These are phyloP conservation scores for Clonostachys byssicola DNA, from an alignment of 2,329 filamentous ascomycete species.

Conservation along the genomic window DNA sequence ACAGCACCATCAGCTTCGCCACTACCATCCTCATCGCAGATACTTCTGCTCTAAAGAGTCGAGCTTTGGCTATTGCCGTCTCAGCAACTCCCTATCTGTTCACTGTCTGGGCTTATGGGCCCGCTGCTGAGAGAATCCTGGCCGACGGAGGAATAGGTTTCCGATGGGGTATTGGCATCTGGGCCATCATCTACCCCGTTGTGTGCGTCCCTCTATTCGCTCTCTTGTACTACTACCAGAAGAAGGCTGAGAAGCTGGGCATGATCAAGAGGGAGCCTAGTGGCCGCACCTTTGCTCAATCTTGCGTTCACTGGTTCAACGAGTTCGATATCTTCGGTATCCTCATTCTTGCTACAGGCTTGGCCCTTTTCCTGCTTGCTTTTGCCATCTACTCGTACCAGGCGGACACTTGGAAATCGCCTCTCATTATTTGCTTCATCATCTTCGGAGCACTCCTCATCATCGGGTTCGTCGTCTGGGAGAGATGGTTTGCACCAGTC, in stretches of 20 bases:
- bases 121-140: conserved; percentile 20
- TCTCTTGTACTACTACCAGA: conserved; percentile 48
- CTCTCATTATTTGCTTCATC: conserved; percentile 55
- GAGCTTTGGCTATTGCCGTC: conserved; percentile 30
- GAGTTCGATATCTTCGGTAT: conserved; percentile 59
- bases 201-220: conserved; percentile 47
- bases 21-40: conserved; percentile 64
- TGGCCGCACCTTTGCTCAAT: conserved; percentile 40
- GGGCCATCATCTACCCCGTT: conserved; percentile 54
- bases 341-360: conserved; percentile 50
- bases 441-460: conserved; percentile 57
- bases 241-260: conserved; percentile 50
- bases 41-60: conserved; percentile 36
- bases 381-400: conserved; percentile 50
- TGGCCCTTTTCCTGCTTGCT: conserved; percentile 59
- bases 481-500: conserved; percentile 49
- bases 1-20: conserved; percentile 56
- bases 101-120: conserved; percentile 32
- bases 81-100: conserved; percentile 39
- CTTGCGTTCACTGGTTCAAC: conserved; percentile 40
- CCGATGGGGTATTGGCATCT: conserved; percentile 49
- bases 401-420: conserved; percentile 44
- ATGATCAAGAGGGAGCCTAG: conserved; percentile 27
- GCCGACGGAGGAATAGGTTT: conserved; percentile 25
- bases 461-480: conserved; percentile 49